Conservation (phyloP, 2,329 filamentous ascomycete species). For the Aspergillus sclerotialis region DNA sequence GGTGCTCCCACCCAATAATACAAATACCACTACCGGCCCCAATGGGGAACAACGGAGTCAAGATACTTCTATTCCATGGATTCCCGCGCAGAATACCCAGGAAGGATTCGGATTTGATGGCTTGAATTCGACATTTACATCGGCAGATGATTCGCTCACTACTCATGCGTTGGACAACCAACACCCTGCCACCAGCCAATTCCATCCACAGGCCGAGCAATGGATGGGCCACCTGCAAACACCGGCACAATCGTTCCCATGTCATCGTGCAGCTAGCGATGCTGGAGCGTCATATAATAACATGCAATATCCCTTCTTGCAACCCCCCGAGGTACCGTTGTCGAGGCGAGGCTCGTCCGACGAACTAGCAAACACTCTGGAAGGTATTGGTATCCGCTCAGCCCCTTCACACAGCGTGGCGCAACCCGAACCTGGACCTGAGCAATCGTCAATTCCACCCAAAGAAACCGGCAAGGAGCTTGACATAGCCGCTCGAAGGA, state of each 20-base stretch:
- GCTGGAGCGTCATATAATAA: conserved; percentile 20
- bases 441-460: conserved; percentile 19
- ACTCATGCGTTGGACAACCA: conserved; percentile 13
- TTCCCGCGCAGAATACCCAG: conserved; percentile 17
- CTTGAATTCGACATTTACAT: conserved; percentile 14
- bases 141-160: conserved; percentile 15
- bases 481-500: conserved; percentile 40
- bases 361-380: conserved; percentile 25
- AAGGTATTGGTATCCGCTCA: conserved; percentile 30
- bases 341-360: conserved; percentile 27
- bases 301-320: conserved; percentile 27
- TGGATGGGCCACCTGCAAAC: conserved; percentile 19
- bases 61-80: conserved; percentile 23
- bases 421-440: conserved; percentile 19
- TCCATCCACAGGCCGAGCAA: conserved; percentile 14
- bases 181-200: conserved; percentile 4
- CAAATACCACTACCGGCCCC: conserved; percentile 6
- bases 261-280: conserved; percentile 16
- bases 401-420: conserved; percentile 15
- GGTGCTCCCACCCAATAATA: conserved; percentile 9
- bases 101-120: conserved; percentile 16
- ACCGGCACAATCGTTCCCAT: conserved; percentile 12
- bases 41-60: conserved; percentile 18
- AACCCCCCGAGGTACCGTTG: conserved; percentile 20
- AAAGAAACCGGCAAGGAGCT: conserved; percentile 34